Conservation (phyloP, 2,329 filamentous ascomycete genomes). For the Fusarium albidum region DNA sequence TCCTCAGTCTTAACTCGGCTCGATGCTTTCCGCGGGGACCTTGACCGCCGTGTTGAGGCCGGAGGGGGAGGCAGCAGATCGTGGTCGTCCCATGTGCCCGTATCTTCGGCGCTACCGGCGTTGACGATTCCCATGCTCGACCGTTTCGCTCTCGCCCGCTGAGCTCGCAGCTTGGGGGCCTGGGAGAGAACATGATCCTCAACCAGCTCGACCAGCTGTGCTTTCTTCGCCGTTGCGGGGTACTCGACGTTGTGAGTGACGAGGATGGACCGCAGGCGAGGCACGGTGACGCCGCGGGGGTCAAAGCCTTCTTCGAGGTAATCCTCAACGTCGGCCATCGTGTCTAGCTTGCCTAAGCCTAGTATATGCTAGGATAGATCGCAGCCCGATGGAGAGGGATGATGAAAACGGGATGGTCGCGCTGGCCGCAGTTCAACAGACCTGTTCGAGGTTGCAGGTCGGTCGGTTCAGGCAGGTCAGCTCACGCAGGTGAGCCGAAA, state of each 20-base stretch:
- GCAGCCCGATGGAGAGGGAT: constrained; percentile 16
- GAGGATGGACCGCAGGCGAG: constrained; percentile 88
- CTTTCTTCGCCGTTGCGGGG: constrained; percentile 89
- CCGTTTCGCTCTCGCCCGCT: constrained; percentile 80
- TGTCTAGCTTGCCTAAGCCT: constrained; percentile 29
- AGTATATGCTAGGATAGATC: constrained; percentile 10
- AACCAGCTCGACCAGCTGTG: constrained; percentile 85
- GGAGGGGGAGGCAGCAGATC: constrained; percentile 59
- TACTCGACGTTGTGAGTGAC: constrained; percentile 89
- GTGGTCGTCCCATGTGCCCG: constrained; percentile 68
- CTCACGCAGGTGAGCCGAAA: not conserved
- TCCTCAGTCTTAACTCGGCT: constrained; percentile 62
- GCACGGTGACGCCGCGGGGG: constrained; percentile 82
- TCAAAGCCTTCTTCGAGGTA: constrained; percentile 92
- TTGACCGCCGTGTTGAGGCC: constrained; percentile 59
- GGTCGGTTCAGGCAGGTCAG: constrained; percentile 14
- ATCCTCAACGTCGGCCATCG: constrained; percentile 75
- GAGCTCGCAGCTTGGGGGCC: constrained; percentile 77
- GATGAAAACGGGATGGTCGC: constrained; percentile 21
- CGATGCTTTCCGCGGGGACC: constrained; percentile 63
- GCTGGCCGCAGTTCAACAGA: constrained; percentile 28
- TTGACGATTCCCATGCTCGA: constrained; percentile 86
- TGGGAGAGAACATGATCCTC: constrained; percentile 80
- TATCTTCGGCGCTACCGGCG: constrained; percentile 71
- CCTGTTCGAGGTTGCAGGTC: constrained; percentile 10